Percentiles rank a stretch among this genome's conserved stretches.
Evolutionary conservation across 805 yeast species (phyloP).

Genomic region (Pichia rugopelliculosa): DNA sequence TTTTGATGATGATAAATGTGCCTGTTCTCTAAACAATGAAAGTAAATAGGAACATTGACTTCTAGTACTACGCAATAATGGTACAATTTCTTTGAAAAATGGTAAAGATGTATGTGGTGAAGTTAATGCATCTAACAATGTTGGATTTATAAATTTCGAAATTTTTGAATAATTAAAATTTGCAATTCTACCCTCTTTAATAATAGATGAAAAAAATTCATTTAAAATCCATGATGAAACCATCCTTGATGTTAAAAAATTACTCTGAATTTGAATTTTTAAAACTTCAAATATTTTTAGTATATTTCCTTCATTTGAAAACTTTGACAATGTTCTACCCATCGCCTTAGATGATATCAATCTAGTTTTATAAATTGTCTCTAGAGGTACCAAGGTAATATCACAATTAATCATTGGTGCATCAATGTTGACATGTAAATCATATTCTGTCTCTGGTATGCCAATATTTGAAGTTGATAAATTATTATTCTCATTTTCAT

Average conservation of each 20-base stretch:
- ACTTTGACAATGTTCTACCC: constrained; percentile 55
- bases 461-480: constrained; percentile 15
- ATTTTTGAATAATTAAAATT: constrained; percentile 17
- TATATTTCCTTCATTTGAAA: constrained; percentile 33
- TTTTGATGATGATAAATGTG: constrained; percentile 61
- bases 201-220: constrained; percentile 37
- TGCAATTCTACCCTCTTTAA: constrained; percentile 26
- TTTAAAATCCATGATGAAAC: constrained; percentile 62
- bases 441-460: constrained; percentile 46
- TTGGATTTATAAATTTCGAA: constrained; percentile 6
- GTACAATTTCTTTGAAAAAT: constrained; percentile 75
- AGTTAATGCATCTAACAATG: constrained; percentile 3
- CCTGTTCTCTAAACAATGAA: constrained; percentile 68
- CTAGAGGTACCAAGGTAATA: constrained; percentile 73
- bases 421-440: constrained; percentile 75
- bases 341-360: constrained; percentile 67
- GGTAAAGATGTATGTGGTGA: constrained; percentile 29
- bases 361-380: constrained; percentile 67
- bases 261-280: constrained; percentile 30
- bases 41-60: constrained; percentile 81
- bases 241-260: constrained; percentile 77
- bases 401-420: constrained; percentile 91
- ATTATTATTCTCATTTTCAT: constrained; percentile 17
- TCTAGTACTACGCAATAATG: constrained; percentile 76
- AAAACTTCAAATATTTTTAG: constrained; percentile 33